These are phyloP conservation scores for Alternaria novae-zelandiae DNA, from an alignment of 2,329 filamentous ascomycete genomes.

Conservation along the genomic window DNA sequence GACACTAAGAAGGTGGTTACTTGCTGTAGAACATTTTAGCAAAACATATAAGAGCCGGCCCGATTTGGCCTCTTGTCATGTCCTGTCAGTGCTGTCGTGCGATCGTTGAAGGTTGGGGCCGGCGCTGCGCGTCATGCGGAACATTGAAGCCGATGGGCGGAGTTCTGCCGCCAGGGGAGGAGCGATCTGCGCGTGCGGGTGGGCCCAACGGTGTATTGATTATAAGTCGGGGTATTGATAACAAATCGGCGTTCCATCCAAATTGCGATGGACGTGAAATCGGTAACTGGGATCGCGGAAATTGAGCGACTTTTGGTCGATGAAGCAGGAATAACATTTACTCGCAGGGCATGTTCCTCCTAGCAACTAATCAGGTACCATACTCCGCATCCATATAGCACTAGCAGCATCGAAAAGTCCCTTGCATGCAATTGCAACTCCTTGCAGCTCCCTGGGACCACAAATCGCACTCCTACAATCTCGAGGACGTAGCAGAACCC, in stretches of 20 bases:
- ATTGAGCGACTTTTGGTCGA: not conserved
- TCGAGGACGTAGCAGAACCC: not conserved
- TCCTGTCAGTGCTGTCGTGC: not conserved
- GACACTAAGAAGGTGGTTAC: not conserved
- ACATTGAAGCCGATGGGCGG: conserved; percentile 1
- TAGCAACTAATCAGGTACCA: not conserved
- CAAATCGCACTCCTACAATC: not conserved
- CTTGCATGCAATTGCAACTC: not conserved
- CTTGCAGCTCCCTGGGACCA: not conserved
- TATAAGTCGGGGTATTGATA: not conserved
- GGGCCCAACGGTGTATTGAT: not conserved
- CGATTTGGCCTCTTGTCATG: not conserved
- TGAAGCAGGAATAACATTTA: not conserved
- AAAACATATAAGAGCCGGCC: not conserved
- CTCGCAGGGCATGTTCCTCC: not conserved
- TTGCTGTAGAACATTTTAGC: not conserved
- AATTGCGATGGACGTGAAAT: not conserved
- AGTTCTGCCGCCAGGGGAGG: not conserved
- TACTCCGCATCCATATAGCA: not conserved
- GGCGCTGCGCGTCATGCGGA: conserved; percentile 9
- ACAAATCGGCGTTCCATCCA: not conserved
- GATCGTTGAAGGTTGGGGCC: not conserved
- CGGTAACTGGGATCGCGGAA: not conserved
- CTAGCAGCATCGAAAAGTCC: not conserved
- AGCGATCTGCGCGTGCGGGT: not conserved